Evolutionary conservation across 495 filamentous ascomycete genomes (phyloP).

Genomic region (Penicillium robsamsonii): DNA sequence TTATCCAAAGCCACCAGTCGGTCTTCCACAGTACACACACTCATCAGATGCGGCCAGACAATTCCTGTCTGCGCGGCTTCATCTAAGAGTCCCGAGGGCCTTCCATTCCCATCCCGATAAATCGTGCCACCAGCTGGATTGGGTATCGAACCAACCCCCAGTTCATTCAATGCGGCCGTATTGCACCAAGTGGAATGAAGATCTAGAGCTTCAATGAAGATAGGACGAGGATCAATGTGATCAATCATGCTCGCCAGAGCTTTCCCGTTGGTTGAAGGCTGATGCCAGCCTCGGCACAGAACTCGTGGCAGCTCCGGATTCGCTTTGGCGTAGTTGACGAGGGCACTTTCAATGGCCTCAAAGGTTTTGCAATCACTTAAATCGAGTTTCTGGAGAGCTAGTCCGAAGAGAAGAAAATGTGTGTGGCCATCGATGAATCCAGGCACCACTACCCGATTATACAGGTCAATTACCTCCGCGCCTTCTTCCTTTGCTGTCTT

Average conservation of each 20-base stretch:
- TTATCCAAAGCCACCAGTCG: conserved; percentile 7
- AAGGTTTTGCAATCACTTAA: conserved; percentile 48
- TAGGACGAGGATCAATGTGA: conserved; percentile 43
- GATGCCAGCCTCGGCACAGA: conserved; percentile 55
- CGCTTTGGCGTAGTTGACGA: conserved; percentile 43
- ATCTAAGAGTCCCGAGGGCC: conserved; percentile 46
- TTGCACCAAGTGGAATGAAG: conserved; percentile 58
- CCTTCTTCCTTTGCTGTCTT: conserved; percentile 13
- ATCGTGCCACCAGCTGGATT: conserved; percentile 53
- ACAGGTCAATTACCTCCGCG: conserved; percentile 42
- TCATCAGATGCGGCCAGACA: conserved; percentile 54
- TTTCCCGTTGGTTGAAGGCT: conserved; percentile 47
- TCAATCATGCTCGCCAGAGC: conserved; percentile 47
- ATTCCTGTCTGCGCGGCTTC: conserved; percentile 52
- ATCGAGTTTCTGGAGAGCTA: conserved; percentile 51
- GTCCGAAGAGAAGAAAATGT: conserved; percentile 55
- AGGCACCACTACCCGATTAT: conserved; percentile 45
- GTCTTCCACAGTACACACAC: background rate
- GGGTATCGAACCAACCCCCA: conserved; percentile 43
- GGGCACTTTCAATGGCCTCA: conserved; percentile 43
- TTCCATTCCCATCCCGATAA: conserved; percentile 45
- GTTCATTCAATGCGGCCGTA: conserved; percentile 45
- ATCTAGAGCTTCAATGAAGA: conserved; percentile 56
- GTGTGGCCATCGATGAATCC: conserved; percentile 59
- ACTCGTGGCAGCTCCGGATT: conserved; percentile 46